Base-by-base conservation (phyloP, 2,329 filamentous ascomycete genomes). In the Colletotrichum shisoi region DNA sequence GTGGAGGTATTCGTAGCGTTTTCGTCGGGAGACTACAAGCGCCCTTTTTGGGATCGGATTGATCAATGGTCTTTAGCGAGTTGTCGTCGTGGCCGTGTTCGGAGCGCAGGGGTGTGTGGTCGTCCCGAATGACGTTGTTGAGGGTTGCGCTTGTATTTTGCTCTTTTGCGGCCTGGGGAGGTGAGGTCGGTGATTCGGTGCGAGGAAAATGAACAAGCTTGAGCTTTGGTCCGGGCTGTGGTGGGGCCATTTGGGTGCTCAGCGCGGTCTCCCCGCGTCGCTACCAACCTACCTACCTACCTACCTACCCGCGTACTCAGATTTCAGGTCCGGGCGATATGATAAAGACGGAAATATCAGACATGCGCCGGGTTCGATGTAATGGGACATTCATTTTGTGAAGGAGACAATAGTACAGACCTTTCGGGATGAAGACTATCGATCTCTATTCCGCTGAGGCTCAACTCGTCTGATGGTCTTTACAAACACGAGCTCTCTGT, bases 61-160 rank as follows among this genome's bases (percentile, higher is more conserved):
- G 4, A 11, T 37, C 57, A 5, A 42, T 19, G 3, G 15, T 24
- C 19, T 21, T 17, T 42, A 15, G 9, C 52, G 39, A 12, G 31
- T 4, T n/a, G n/a, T 21, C 6, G n/a, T 21, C 13, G 12, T 53
- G 8, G 6, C 15, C 7, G 53, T 24, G 37, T 42, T 13, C 42
- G 15, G n/a, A 19, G 53, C 37, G 12, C 44, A 49, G n/a, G 17
- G 13, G 54, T 9, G 44, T 45, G 8, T 37, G 34, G 51, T 48
- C 27, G 17, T 45, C 27, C 27, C 6, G 44, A 21, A 40, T 63
- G 53, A 57, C 52, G 59, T 67, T 60, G 52, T 58, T 21, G 45
- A 44, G 62, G 66, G 17, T 64, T 67, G 69, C 54, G 67, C 70
- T 65, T 56, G 39, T 62, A 61, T 71, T 34, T 62, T 37, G 45